Evolutionary conservation across 805 yeast genomes (phyloP), one percentile per base, ranked within the genome.

Genomic region (Candida ulmi): DNA sequence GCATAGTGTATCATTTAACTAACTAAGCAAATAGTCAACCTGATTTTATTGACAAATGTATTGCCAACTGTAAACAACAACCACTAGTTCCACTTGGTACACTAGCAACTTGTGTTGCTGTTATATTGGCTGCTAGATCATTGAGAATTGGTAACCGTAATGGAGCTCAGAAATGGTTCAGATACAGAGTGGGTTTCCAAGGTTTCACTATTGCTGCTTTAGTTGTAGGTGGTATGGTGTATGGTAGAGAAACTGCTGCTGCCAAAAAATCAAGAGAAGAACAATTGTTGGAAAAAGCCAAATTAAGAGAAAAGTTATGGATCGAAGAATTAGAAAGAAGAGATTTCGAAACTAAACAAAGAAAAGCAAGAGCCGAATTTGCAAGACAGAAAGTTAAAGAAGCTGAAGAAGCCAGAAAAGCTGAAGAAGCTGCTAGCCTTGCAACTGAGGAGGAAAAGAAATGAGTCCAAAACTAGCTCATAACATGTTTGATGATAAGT

Each of bases 61-160:
- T 70, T 23, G 71, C 62, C 57, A 76, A 83, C 50, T 78, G 85
- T 44, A 84, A 80, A 55, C 83, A 88, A 60, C 95, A 90, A 57
- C 97, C 97, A 2, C 64, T 85, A 11, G 96, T 90, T 1, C 96
- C 97, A 1, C 40, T 88, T 6, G 96, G 96, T 2, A 71, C 85
- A 13, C 55, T 83, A 4, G 76, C 83, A 35, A 90, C 97, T 3
- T 74, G 84, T 8, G 85, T 80, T 3, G 96, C 96, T 0, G 86
- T 90, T 25, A 63, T 74, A 0, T 65, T 88, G 47, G 95, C 96
- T 3, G 88, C 88, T 3, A 72, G 75, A 47, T 84, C 90, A 18
- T 68, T 88, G 45, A 73, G 81, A 50, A 66, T 69, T 24, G 95
- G 96, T 19, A 78, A 87, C 50, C 74, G 80, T 45, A 66, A 69